Percentiles rank a stretch among this genome's conserved stretches.
Conservation (phyloP, 78 protist species). For the Polysphondylium violaceum region DNA sequence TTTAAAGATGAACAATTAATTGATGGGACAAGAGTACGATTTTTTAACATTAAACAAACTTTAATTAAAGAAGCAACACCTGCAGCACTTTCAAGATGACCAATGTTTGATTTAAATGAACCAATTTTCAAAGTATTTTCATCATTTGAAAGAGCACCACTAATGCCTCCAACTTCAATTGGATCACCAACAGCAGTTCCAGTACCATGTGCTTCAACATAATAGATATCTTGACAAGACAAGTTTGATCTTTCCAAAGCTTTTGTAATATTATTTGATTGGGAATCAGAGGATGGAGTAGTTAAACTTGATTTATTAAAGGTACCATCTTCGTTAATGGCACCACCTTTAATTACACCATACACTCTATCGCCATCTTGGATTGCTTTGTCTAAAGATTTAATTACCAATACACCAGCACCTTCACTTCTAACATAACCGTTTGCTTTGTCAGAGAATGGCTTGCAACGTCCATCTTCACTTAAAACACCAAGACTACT, state of each 20-base stretch:
- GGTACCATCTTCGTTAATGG: slow-evolving; percentile 85
- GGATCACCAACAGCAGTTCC: slow-evolving; percentile 94
- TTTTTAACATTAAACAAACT: slow-evolving; percentile 59
- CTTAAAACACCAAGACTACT: slow-evolving; percentile 63
- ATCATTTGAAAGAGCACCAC: slow-evolving; percentile 81
- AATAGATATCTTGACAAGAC: slow-evolving; percentile 16
- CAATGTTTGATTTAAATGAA: slow-evolving; percentile 85
- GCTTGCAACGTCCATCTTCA: slow-evolving; percentile 80
- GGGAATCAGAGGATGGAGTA: slow-evolving; percentile 84
- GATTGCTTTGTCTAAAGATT: slow-evolving; percentile 14
- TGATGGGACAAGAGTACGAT: slow-evolving; percentile 49
- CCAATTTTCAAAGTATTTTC: slow-evolving; percentile 65
- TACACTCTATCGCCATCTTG: slow-evolving; percentile 68
- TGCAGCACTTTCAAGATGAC: slow-evolving; percentile 91
- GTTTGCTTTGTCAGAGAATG: slow-evolving; percentile 88
- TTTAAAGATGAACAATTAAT: slow-evolving; percentile 43
- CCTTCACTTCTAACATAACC: slow-evolving; percentile 94
- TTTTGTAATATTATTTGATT: slow-evolving; percentile 40
- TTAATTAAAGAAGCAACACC: slow-evolving; percentile 84
- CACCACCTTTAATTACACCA: slow-evolving; percentile 66
- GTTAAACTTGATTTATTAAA: slow-evolving; percentile 70
- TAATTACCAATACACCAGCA: slow-evolving; percentile 75
- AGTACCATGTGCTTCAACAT: slow-evolving; percentile 93
- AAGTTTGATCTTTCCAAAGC: slow-evolving; percentile 59
- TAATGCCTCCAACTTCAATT: slow-evolving; percentile 87